Evolutionary conservation across 108 stramenopile species (phyloP), one percentile per base, ranked within the genome.

Genomic region (Skeletonema potamos): DNA sequence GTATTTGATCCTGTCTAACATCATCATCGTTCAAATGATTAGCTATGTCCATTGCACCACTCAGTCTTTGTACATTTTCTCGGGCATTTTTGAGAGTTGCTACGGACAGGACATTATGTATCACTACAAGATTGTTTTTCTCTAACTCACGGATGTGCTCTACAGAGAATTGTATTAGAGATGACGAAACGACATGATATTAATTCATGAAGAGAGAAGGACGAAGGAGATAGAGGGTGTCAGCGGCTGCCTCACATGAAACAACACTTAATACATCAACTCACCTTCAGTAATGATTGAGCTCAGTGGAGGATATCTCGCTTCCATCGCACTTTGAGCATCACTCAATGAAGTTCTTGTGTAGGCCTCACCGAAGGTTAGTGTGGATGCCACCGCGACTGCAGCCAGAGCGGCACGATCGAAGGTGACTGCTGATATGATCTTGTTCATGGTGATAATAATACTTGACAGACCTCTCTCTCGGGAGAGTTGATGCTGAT

Each of bases 61-160:
- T 48, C 1, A 48, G 46, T 48, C 15, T 24, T 39, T 68, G 46
- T 0, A 36, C 62, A 56, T 54, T 72, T 6, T 60, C 61, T 39
- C 75, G 44, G 12, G 69, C 75, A 34, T 10, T 15, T 28, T 48
- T 17, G 10, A 76, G 62, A 15, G 28, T 27, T 24, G 9, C 12
- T 13, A 27, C 41, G 10, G 64, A 66, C 5, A 76, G 72, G 0
- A 62, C 75, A 48, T 41, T 64, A 32, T 76, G 24, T 64, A 76
- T 70, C 27, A 76, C 75, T 0, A 76, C 59, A n/a, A 76, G 27
- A 37, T 72, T 64, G 6, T 72, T 41, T 29, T 34, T 13, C 30
- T 70, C 66, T 29, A 72, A 70, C 28, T 58, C 34, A 18, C 68
- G 28, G 4, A 66, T 24, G 58, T 69, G 68, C 1, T 20, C 63